These are phyloP conservation scores for Trametes villosa DNA, from an alignment of 768 basidiomycete genomes.

Conservation along the genomic window DNA sequence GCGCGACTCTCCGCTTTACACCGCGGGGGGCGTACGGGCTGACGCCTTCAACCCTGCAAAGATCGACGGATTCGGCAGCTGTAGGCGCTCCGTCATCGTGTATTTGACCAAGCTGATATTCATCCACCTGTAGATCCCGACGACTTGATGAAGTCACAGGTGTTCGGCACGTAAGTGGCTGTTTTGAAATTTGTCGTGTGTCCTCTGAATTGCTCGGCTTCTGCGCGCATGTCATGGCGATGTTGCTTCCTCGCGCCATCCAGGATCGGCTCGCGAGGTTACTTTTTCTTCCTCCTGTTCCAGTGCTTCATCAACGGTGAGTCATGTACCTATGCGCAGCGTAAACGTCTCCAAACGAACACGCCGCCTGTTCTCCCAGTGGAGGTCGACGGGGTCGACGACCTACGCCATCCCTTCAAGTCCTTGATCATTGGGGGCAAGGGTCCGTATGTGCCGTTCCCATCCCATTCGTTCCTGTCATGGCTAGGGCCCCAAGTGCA, in stretches of 20 bases:
- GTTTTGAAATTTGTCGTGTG: not conserved
- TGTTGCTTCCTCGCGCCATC: constrained; percentile 13
- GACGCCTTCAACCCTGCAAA: constrained; percentile 26
- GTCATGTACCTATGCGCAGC: constrained; percentile 24
- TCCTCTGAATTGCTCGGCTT: constrained; percentile 1
- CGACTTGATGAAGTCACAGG: constrained; percentile 69
- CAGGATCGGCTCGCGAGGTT: constrained; percentile 83
- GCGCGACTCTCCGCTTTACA: constrained; percentile 19
- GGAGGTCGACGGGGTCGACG: constrained; percentile 74
- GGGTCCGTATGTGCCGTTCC: constrained; percentile 80
- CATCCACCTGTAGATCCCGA: constrained; percentile 67
- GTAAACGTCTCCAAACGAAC: constrained; percentile 10
- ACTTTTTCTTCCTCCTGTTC: constrained; percentile 93
- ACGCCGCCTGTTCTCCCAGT: constrained; percentile 54
- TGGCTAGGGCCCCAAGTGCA: constrained; percentile 79
- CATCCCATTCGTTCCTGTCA: constrained; percentile 81
- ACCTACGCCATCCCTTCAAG: constrained; percentile 67
- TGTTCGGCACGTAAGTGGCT: constrained; percentile 68
- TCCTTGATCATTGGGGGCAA: constrained; percentile 73
- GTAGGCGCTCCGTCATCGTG: constrained; percentile 45
- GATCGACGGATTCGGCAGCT: constrained; percentile 87
- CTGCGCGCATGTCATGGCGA: not conserved
- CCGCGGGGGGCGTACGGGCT: not conserved
- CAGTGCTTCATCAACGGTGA: constrained; percentile 87
- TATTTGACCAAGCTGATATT: not conserved